Evolutionary conservation across 169 alveolate species (phyloP).

Genomic region (Prorocentrum cordatum): DNA sequence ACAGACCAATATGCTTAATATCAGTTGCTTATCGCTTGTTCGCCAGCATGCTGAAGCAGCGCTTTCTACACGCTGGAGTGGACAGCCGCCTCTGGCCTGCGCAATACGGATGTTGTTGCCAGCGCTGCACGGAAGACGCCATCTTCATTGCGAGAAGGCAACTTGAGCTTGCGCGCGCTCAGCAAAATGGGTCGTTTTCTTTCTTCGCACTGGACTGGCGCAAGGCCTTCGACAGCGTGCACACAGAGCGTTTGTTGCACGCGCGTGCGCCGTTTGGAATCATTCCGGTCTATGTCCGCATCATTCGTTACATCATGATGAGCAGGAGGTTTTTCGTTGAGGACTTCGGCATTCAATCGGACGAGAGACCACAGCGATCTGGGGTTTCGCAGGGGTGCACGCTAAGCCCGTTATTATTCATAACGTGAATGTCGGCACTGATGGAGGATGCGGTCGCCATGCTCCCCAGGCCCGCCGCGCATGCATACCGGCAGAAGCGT

Average conservation of each 20-base stretch:
- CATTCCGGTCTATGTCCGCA: background rate
- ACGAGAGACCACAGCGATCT: background rate
- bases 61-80: background rate
- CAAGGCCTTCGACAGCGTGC: conserved; percentile 12
- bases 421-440: background rate
- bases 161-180: background rate
- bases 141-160: background rate
- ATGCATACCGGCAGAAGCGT: background rate
- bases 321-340: background rate
- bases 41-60: background rate
- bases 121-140: background rate
- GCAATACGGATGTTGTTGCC: background rate
- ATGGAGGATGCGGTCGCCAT: background rate
- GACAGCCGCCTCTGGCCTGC: background rate
- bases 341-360: background rate
- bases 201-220: background rate
- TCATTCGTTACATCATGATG: background rate
- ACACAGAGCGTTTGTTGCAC: background rate
- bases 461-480: background rate
- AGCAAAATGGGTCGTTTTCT: background rate
- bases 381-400: background rate
- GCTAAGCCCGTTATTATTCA: background rate
- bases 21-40: background rate
- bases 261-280: background rate
- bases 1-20: background rate